These are phyloP conservation scores for Diospyros lotus DNA, from an alignment of 148 eudicot species.

Conservation along the genomic window DNA sequence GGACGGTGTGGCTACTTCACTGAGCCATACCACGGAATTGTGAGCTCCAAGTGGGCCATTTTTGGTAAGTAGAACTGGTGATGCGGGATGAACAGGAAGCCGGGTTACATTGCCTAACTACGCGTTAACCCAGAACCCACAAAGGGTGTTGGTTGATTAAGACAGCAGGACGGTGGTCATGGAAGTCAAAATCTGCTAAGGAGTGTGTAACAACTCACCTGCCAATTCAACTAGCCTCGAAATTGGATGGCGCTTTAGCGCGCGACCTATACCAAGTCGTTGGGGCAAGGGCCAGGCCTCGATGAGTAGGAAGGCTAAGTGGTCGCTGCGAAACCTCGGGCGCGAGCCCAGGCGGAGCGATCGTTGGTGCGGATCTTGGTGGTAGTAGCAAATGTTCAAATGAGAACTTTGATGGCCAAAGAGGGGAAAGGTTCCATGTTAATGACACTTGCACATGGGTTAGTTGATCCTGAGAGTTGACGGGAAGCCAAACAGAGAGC, in stretches of 20 bases:
- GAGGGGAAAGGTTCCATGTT: conserved; percentile 40
- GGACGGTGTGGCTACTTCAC: background rate
- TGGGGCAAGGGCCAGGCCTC: conserved; percentile 28
- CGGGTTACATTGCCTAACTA: background rate
- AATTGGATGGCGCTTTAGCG: conserved; percentile 57
- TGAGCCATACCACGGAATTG: background rate
- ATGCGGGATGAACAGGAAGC: background rate
- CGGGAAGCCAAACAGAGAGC: conserved; percentile 19
- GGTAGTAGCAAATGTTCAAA: conserved; percentile 49
- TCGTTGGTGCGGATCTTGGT: conserved; percentile 39
- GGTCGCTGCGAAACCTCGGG: conserved; percentile 26
- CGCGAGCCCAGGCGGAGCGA: conserved; percentile 29
- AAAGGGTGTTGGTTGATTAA: background rate
- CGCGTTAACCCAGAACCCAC: background rate
- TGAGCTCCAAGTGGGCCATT: background rate
- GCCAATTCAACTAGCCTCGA: conserved; percentile 64
- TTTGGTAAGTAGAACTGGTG: background rate
- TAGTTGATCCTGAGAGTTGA: conserved; percentile 25
- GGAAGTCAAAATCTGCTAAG: background rate
- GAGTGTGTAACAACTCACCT: conserved; percentile 11
- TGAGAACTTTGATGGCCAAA: conserved; percentile 40
- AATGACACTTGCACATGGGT: conserved; percentile 25
- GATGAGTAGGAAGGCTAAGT: conserved; percentile 30
- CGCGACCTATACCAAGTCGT: conserved; percentile 45
- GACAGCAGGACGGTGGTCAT: background rate